Evolutionary conservation across 2,329 filamentous ascomycete genomes (phyloP), one percentile per base, ranked within the genome.

Genomic region (Fusarium sp.): DNA sequence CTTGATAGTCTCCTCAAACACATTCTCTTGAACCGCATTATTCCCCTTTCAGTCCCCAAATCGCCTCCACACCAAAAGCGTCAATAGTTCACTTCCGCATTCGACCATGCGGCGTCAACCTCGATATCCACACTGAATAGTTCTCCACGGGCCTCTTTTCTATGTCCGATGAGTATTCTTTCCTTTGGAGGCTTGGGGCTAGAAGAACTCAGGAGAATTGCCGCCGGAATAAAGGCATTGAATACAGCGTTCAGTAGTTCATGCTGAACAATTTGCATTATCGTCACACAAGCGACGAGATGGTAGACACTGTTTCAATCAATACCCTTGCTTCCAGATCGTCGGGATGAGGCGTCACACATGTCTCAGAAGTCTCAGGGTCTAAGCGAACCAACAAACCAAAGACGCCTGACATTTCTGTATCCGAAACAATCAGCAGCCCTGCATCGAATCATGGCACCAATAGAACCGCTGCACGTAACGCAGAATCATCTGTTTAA

Each of bases 51-150:
- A 38, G 39, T 18, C 35, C 20, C 20, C 41, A 20, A 41, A n/a
- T 39, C 50, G 14, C 38, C 36, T 56, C 41, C 54, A 51, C 41
- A 30, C 39, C 35, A 48, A 39, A 56, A 39, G 42, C 66, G 20
- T 44, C 41, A 9, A 32, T 47, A 24, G 38, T 48, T 47, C 36
- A 50, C 54, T 53, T 60, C 71, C 63, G 67, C 58, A 62, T 72
- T 72, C 9, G 53, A 59, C 59, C 38, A 50, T 10, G 68, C 42
- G 72, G 72, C 72, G 72, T 68, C 48, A 65, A 60, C 17, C 63
- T 74, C 63, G 28, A 20, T 18, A 47, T 30, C 38, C 26, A 38
- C 38, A 42, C 30, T 11, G 20, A 56, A 48, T 53, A 44, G 18
- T 64, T 38, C 20, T 26, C 36, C 32, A 47, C 11, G 18, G 26